phyloP scores from a whole-genome alignment of 106 monocot genomes.

The Platanthera zijinensis region DNA sequence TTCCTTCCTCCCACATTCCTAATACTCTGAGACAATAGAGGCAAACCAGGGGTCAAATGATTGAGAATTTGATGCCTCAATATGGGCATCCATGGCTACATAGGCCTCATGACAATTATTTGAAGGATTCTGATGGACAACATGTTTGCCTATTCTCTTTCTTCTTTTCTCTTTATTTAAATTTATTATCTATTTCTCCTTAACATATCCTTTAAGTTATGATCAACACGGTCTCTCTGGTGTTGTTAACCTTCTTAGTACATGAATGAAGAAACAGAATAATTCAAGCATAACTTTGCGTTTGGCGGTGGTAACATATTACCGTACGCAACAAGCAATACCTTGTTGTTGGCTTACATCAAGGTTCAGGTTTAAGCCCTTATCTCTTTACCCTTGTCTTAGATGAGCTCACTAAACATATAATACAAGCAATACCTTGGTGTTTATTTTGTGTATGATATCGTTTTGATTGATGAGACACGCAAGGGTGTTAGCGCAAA shows the following conservation, averaged over 20 bases:
- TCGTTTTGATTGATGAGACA: too few species aligned
- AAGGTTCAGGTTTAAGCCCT: too few species aligned
- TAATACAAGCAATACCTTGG: too few species aligned
- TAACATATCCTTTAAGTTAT: background rate
- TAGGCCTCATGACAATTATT: constrained; percentile 22
- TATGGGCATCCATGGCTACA: constrained; percentile 27
- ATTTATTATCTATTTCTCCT: background rate
- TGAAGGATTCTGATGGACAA: constrained; percentile 23
- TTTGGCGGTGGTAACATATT: background rate
- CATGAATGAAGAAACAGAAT: background rate
- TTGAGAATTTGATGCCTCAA: constrained; percentile 33
- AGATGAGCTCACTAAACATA: too few species aligned
- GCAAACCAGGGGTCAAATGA: constrained; percentile 35
- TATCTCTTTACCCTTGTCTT: too few species aligned
- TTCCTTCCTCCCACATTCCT: constrained; percentile 27
- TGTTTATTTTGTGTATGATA: too few species aligned
- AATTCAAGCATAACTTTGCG: background rate
- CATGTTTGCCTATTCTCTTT: background rate
- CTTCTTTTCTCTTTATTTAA: background rate
- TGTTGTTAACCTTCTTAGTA: background rate
- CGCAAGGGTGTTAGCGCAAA: too few species aligned
- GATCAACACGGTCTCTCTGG: background rate
- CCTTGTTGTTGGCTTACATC: too few species aligned
- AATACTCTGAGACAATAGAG: constrained; percentile 36
- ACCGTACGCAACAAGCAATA: too few species aligned